phyloP scores from a whole-genome alignment of 2,329 filamentous ascomycete genomes.

The Phialophora chinensis region DNA sequence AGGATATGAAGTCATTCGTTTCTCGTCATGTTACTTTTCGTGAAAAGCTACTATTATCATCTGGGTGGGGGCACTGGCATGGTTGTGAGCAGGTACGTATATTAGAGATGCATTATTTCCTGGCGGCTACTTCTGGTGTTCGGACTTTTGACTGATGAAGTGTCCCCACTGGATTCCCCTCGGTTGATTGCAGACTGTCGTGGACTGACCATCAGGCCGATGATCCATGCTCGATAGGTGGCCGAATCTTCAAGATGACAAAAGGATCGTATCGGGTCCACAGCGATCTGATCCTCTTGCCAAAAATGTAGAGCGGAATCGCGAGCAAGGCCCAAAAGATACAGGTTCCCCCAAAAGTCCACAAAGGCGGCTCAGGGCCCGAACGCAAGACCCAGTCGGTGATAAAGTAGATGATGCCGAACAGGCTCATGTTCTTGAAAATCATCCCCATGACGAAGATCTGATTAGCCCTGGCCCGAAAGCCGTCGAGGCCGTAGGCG shows the following conservation, averaged over 20 bases:
- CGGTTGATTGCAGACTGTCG: too few relatives aligned
- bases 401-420: slow-evolving; percentile 43
- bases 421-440: slow-evolving; percentile 35
- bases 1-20: too few relatives aligned
- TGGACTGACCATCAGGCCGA: too few relatives aligned
- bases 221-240: too few relatives aligned
- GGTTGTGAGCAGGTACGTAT: too few relatives aligned
- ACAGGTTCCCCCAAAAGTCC: slow-evolving; percentile 16
- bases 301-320: slow-evolving; percentile 19
- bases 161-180: too few relatives aligned
- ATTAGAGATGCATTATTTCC: too few relatives aligned
- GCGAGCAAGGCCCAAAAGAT: slow-evolving; percentile 15
- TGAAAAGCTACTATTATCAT: too few relatives aligned
- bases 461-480: slow-evolving; percentile 35
- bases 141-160: too few relatives aligned
- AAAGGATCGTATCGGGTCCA: slow-evolving; percentile 23
- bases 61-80: too few relatives aligned
- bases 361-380: slow-evolving; percentile 15
- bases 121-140: too few relatives aligned
- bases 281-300: slow-evolving; percentile 24
- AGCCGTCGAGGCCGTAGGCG: slow-evolving; percentile 38
- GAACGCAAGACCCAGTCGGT: slow-evolving; percentile 22
- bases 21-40: too few relatives aligned
- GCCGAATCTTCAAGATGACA: neutral
- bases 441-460: slow-evolving; percentile 41